Percentiles rank a stretch among this genome's conserved stretches.
Conservation (phyloP, 1,284 basidiomycete genomes). For the Fomitopsis pinicola region DNA sequence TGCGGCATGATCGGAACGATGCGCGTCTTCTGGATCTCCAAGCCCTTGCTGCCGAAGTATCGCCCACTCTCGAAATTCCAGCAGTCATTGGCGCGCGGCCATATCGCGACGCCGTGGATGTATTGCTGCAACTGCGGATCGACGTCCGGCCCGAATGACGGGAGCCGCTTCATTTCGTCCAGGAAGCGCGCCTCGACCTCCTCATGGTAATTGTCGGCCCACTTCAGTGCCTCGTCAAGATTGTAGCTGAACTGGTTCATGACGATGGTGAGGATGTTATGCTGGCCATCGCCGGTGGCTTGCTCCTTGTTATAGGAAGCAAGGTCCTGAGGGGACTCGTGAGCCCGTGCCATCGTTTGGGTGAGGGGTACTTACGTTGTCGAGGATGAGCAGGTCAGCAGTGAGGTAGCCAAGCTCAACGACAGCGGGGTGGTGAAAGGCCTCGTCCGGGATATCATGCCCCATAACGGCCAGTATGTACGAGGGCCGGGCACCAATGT, state of each 20-base stretch:
- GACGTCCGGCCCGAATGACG: slow-evolving; percentile 14
- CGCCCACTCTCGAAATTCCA: slow-evolving; percentile 34
- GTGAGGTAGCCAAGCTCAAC: slow-evolving; percentile 15
- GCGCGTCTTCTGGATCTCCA: slow-evolving; percentile 18
- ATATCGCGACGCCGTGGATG: slow-evolving; percentile 21
- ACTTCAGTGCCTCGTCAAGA: slow-evolving; percentile 30
- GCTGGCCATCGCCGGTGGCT: slow-evolving; percentile 22
- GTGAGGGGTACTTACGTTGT: slow-evolving; percentile 24
- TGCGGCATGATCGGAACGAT: slow-evolving; percentile 9
- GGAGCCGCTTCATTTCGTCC: slow-evolving; percentile 16
- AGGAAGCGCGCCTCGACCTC: slow-evolving; percentile 22
- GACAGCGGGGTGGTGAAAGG: slow-evolving; percentile 27
- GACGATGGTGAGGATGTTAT: slow-evolving; percentile 15
- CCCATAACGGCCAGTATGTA: slow-evolving; percentile 27
- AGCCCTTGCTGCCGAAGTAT: slow-evolving; percentile 30
- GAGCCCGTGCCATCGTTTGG: slow-evolving; percentile 13
- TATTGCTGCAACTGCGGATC: slow-evolving; percentile 27
- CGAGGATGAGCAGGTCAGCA: slow-evolving; percentile 13
- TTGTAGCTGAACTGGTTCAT: slow-evolving; percentile 11
- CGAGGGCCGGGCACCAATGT: slow-evolving; percentile 24
- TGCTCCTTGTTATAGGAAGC: slow-evolving; percentile 21
- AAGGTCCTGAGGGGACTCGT: slow-evolving; percentile 19
- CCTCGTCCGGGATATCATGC: slow-evolving; percentile 29
- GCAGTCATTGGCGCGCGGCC: slow-evolving; percentile 26
- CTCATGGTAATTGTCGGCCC: slow-evolving; percentile 25